phyloP scores from a whole-genome alignment of 177 flowering plant species.

The Telopea speciosissima region DNA sequence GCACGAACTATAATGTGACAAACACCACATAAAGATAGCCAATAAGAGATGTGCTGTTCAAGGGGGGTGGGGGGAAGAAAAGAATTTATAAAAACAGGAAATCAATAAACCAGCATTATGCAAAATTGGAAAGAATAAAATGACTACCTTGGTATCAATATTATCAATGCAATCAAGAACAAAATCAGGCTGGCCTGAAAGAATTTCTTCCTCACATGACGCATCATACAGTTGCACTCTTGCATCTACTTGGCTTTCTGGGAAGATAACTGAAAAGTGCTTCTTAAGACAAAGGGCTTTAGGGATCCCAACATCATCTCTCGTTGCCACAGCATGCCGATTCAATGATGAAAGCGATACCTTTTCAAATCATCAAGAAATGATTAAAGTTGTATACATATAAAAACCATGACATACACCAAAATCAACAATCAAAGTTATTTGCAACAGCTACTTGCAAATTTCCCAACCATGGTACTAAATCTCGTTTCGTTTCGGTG shows the following conservation, averaged over 20 bases:
- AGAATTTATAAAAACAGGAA: not conserved
- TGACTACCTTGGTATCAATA: slow-evolving; percentile 91
- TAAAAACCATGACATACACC: not conserved
- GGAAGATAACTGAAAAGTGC: slow-evolving; percentile 79
- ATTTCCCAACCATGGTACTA: not conserved
- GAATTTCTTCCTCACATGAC: slow-evolving; percentile 86
- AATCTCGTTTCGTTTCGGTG: no score
- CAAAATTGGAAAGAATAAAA: not conserved
- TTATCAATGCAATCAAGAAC: slow-evolving; percentile 98
- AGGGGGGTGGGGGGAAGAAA: not conserved
- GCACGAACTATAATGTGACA: not conserved
- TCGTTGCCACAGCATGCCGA: slow-evolving; percentile 95
- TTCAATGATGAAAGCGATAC: slow-evolving; percentile 95
- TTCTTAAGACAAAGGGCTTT: slow-evolving; percentile 92
- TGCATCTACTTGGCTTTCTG: slow-evolving; percentile 83
- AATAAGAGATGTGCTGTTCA: no score
- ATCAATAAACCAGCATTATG: not conserved
- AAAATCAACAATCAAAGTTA: not conserved
- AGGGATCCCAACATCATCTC: slow-evolving; percentile 94
- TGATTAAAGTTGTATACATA: not conserved
- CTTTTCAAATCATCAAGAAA: slow-evolving; percentile 34
- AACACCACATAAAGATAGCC: not conserved
- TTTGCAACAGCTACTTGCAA: not conserved
- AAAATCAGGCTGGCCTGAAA: slow-evolving; percentile 88
- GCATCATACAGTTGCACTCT: slow-evolving; percentile 77